Conservation (phyloP, 345 rosid species). For the Aquilaria yunnanensis region DNA sequence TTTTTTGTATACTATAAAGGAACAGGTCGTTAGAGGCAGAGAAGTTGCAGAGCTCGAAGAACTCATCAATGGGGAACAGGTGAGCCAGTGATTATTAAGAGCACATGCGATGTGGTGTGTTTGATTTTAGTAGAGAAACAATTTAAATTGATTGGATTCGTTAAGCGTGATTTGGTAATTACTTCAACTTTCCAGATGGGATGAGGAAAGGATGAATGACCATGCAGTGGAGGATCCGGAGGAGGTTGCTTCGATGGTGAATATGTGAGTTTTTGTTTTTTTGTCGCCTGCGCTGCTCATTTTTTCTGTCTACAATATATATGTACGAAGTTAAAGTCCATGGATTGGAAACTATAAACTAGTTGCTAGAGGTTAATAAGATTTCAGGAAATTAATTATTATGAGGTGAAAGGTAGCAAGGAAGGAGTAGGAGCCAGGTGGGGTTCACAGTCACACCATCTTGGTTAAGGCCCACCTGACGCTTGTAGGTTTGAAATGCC, state of each 20-base stretch:
- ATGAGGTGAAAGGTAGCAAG: constrained; percentile 12
- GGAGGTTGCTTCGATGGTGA: constrained; percentile 58
- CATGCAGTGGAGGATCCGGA: constrained; percentile 64
- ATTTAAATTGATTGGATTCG: constrained; percentile 4
- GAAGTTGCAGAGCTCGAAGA: constrained; percentile 29
- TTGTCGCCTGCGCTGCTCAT: neutral
- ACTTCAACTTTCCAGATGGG: constrained; percentile 25
- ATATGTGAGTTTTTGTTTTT: constrained; percentile 49
- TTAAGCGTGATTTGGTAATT: neutral
- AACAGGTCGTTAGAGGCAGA: constrained; percentile 21
- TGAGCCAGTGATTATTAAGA: constrained; percentile 2
- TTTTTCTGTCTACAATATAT: neutral
- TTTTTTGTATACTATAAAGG: neutral
- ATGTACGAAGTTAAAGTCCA: too few relatives aligned
- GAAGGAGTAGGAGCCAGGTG: neutral
- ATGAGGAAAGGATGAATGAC: constrained; percentile 31
- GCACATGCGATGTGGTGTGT: too few relatives aligned
- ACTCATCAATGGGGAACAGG: constrained; percentile 41
- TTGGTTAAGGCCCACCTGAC: too few relatives aligned
- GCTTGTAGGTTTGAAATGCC: too few relatives aligned
- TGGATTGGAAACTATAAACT: neutral
- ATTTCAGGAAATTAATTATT: neutral
- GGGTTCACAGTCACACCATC: too few relatives aligned
- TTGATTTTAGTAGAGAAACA: too few relatives aligned
- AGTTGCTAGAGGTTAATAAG: neutral